Percentiles rank a stretch among this genome's conserved stretches.
Evolutionary conservation across 169 alveolate species (phyloP).

Genomic region (Plasmodium vinckei): DNA sequence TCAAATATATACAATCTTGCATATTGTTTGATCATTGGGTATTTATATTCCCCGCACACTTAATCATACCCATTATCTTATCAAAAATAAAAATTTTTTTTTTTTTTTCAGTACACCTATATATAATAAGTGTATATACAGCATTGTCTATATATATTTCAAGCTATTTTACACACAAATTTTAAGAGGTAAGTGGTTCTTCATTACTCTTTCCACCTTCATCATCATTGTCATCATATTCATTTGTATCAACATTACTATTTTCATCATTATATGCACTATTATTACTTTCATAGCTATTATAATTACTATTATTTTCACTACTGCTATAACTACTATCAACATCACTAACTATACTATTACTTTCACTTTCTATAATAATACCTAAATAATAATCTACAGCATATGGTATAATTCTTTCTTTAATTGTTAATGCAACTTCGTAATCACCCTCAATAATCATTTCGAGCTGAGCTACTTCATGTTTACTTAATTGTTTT

Average conservation of each 20-base stretch:
- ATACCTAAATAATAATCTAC: slow-evolving; percentile 86
- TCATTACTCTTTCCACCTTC: slow-evolving; percentile 81
- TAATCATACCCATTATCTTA: too few species aligned
- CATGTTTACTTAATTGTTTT: slow-evolving; percentile 73
- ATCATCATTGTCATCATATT: slow-evolving; percentile 85
- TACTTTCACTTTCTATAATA: slow-evolving; percentile 77
- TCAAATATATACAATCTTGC: too few species aligned
- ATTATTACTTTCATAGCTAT: slow-evolving; percentile 74
- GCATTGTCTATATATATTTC: too few species aligned
- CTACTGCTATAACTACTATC: slow-evolving; percentile 74
- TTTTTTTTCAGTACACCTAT: slow-evolving; percentile 1
- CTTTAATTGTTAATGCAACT: slow-evolving; percentile 86
- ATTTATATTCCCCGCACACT: too few species aligned
- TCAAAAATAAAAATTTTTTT: slow-evolving; percentile 1
- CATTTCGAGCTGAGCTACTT: slow-evolving; percentile 87
- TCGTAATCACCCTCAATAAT: slow-evolving; percentile 88
- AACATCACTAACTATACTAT: slow-evolving; percentile 74
- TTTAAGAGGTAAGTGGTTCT: slow-evolving; percentile 71
- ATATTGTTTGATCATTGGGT: too few species aligned
- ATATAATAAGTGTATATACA: too few species aligned
- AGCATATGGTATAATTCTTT: slow-evolving; percentile 86
- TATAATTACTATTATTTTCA: slow-evolving; percentile 67
- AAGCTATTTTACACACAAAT: neutral
- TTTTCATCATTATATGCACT: slow-evolving; percentile 77
- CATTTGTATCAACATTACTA: slow-evolving; percentile 76